Evolutionary conservation across 768 basidiomycete species (phyloP).

Genomic region (Boletellus sp.): DNA sequence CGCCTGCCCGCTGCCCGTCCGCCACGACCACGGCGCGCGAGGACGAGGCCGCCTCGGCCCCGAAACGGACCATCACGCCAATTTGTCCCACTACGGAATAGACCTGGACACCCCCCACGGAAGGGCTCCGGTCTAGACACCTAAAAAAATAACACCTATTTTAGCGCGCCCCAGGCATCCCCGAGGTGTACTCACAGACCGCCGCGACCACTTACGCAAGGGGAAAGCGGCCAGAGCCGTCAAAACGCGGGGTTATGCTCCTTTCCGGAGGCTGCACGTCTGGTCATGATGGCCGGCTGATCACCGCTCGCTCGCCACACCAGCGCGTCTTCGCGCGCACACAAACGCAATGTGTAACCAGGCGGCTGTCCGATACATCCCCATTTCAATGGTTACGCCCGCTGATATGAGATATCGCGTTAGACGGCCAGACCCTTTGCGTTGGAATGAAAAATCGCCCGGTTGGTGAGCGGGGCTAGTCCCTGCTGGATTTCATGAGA

Average conservation of each 20-base stretch:
- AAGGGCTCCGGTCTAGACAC: constrained; percentile 1
- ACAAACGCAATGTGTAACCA: constrained; percentile 9
- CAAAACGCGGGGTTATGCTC: neutral
- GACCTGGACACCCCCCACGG: constrained; percentile 1
- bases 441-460: constrained; percentile 27
- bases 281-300: neutral
- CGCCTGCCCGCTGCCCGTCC: too few relatives aligned
- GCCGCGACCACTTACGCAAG: constrained; percentile 5
- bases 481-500: constrained; percentile 12
- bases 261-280: neutral
- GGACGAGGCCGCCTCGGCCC: constrained; percentile 15
- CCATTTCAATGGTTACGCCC: constrained; percentile 5
- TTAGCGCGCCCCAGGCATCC: constrained; percentile 7
- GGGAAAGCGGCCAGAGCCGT: constrained; percentile 1
- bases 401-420: constrained; percentile 14
- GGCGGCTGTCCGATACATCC: constrained; percentile 4
- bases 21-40: too few relatives aligned
- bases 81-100: constrained; percentile 1
- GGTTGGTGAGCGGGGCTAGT: constrained; percentile 10
- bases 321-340: constrained; percentile 5
- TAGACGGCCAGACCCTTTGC: constrained; percentile 10
- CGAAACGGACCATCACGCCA: constrained; percentile 1
- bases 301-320: constrained; percentile 4
- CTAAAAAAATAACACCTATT: constrained; percentile 7
- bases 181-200: constrained; percentile 14